These are phyloP conservation scores for Perkinsus olseni DNA, from an alignment of 169 alveolate genomes.

Conservation along the genomic window DNA sequence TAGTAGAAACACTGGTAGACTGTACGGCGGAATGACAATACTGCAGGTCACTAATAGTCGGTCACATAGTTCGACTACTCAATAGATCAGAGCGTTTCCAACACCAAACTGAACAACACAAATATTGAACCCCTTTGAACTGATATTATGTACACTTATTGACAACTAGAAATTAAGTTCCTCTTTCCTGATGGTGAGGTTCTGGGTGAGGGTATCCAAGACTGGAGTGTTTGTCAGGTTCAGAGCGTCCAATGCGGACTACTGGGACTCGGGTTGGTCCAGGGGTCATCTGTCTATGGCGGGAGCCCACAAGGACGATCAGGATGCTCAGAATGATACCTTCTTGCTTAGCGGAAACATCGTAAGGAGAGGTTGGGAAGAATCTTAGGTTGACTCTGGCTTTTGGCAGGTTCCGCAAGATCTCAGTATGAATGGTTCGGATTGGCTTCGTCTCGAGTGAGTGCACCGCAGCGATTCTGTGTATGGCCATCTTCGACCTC, in stretches of 20 bases:
- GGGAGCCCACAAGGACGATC: slow-evolving; percentile 27
- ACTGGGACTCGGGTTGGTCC: slow-evolving; percentile 28
- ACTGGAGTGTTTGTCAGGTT: neutral
- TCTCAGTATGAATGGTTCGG: slow-evolving; percentile 29
- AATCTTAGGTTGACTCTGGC: neutral
- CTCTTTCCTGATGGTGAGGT: no score
- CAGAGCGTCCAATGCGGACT: slow-evolving; percentile 34
- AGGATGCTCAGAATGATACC: slow-evolving; percentile 20
- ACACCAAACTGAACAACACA: no score
- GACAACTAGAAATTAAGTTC: no score
- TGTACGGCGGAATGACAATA: no score
- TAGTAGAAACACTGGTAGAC: no score
- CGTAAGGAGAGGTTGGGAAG: neutral
- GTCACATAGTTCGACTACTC: no score
- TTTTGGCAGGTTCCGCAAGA: slow-evolving; percentile 17
- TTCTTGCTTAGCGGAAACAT: slow-evolving; percentile 29
- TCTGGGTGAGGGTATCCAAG: no score
- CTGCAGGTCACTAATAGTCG: no score
- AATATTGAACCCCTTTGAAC: no score
- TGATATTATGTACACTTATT: no score
- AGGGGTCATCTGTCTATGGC: slow-evolving; percentile 35
- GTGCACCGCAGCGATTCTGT: slow-evolving; percentile 11
- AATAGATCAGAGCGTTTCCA: no score
- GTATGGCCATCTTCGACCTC: neutral
- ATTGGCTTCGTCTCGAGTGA: slow-evolving; percentile 28